Base-by-base conservation (phyloP, 2,329 filamentous ascomycete species). In the Aureobasidium sp. region DNA sequence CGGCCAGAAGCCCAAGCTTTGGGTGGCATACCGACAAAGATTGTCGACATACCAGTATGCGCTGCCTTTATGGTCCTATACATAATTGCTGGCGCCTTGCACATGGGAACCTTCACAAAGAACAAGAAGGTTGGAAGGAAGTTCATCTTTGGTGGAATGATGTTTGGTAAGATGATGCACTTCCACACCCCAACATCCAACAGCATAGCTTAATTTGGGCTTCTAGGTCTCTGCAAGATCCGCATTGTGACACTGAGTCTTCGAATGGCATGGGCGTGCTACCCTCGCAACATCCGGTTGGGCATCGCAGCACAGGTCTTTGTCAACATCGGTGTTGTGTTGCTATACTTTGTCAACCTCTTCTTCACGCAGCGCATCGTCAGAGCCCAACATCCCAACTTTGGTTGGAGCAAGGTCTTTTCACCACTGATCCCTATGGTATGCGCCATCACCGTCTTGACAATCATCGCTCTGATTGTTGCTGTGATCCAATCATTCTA, bases 281-380 rank as follows among this genome's bases (percentile, higher is more conserved):
- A 72, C 51, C 67, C 65, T 7, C 61, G 45, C 31, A 79, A 81
- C 62, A 66, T 80, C 35, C 68, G 66, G 10, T 68, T 85, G 4
- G 79, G 76, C 2, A 81, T 84, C 51, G 81, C 81, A 0, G 83
- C 88, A 3, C 78, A 79, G 64, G 81, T 94, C 68, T 85, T 94
- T 67, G 82, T 89, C 61, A 83, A 85, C 46, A 85, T 87, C 0
- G 90, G 89, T 43, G 84, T 91, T 17, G 70, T 95, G 35, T 73
- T 95, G 8, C 76, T 95, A 27, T 93, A 89, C 72, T 74, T 93
- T 67, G 76, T 90, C 73, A 94, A 95, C 74, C 74, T 95, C 43
- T 75, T 94, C 67, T 89, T 92, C 69, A 75, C 86, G 0, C 88
- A 90, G 73, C 84, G 90, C 47, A 79, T 95, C 27, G 73, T 94